phyloP scores from a whole-genome alignment of 306 rosid genomes.

The Lathyrus tuberosus region DNA sequence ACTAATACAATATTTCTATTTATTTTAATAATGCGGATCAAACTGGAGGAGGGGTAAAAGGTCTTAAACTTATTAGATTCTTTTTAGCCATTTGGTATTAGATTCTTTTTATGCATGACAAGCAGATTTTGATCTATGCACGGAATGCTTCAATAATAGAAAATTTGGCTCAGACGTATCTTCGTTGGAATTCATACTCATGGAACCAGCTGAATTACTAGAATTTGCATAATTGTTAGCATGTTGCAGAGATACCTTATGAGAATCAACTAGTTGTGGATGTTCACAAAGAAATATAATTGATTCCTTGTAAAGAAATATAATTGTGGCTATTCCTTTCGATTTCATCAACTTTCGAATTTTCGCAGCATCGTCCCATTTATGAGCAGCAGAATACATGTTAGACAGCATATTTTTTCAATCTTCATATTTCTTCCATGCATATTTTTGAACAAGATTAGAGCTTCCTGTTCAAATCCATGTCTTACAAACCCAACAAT shows the following conservation, averaged over 20 bases:
- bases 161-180: conserved; percentile 87
- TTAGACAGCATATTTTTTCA: too few species aligned
- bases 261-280: conserved; percentile 81
- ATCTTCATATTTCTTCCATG: conserved; percentile 65
- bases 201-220: conserved; percentile 99
- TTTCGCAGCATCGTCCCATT: too few species aligned
- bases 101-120: too few species aligned
- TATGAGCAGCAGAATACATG: too few species aligned
- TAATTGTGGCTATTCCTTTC: too few species aligned
- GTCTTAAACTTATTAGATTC: not conserved
- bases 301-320: too few species aligned
- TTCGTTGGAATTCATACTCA: conserved; percentile 84
- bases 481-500: conserved; percentile 83
- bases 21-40: not conserved
- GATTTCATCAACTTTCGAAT: too few species aligned
- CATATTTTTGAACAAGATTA: conserved; percentile 67
- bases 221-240: too few species aligned
- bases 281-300: too few species aligned
- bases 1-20: not conserved
- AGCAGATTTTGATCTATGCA: conserved; percentile 92
- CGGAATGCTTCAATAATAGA: conserved; percentile 82
- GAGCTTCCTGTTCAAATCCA: conserved; percentile 66
- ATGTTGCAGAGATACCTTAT: conserved; percentile 86
- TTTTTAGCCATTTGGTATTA: not conserved
- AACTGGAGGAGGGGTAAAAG: not conserved